Evolutionary conservation across 805 yeast species (phyloP), one percentile per base, ranked within the genome.

Genomic region (Ogataea corticis): DNA sequence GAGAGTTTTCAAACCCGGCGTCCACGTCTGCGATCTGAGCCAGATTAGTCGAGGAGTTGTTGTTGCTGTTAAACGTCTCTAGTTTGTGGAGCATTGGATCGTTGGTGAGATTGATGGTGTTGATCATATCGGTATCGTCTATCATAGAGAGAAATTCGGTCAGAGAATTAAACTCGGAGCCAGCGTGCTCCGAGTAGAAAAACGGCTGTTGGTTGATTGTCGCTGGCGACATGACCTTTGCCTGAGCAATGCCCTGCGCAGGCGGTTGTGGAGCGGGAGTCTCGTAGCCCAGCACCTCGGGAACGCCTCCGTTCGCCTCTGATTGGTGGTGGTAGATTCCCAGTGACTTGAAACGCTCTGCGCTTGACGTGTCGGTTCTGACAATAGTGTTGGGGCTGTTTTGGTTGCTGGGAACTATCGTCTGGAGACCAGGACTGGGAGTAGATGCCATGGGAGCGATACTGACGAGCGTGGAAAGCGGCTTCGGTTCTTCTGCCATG

Each of bases 171-270:
- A 91, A 90, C 66, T 91, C 97, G 16, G 94, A 83, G 2, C 96
- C 96, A 0, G 94, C 96, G 61, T 90, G 95, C 57, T 90, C 96
- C 0, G 96, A 86, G 51, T 81, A 85, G 68, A 90, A 90, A 46
- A 85, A 79, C 0, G 96, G 94, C 51, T 82, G 87, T 47, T 82
- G 87, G 54, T 76, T 67, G n/a, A 67, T 50, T 4, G 65, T 44
- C 0, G 60, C 45, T 10, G 63, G 41, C 1, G 62, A 46, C 7
- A 54, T 51, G 34, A 33, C 42, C 42, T 41, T 41, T 30, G 54
- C 31, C 7, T 33, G 7, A 17, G 33, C 38, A 4, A 27, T 9
- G 9, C 25, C 36, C 33, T 42, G 54, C 7, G 40, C 34, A 27
- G 40, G 28, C 16, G 13, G 38, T 15, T 33, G 33, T 3, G 34